These are phyloP conservation scores for Begonia fuchsioides DNA, from an alignment of 306 rosid species.

Conservation along the genomic window DNA sequence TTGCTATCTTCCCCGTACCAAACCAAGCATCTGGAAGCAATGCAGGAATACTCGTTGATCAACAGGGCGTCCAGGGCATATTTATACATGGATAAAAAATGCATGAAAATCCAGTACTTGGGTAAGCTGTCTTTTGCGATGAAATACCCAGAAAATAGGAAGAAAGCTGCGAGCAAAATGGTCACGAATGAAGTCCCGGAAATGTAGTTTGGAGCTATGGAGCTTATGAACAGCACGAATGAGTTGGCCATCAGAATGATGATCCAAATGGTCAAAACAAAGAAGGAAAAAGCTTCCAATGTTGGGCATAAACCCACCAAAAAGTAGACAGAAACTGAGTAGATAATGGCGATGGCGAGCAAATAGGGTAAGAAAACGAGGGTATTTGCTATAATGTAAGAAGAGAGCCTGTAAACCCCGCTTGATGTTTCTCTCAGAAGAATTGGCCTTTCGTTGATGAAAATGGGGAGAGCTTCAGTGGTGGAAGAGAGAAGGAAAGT, in stretches of 20 bases:
- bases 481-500: conserved; percentile 80
- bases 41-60: conserved; percentile 70
- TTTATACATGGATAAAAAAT: conserved; percentile 74
- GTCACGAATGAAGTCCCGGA: conserved; percentile 83
- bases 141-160: conserved; percentile 79
- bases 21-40: conserved; percentile 46
- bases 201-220: conserved; percentile 80
- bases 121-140: conserved; percentile 49
- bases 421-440: conserved; percentile 71
- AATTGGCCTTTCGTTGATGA: conserved; percentile 79
- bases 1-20: conserved; percentile 43
- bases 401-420: conserved; percentile 74
- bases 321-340: conserved; percentile 71
- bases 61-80: conserved; percentile 83
- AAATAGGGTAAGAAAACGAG: conserved; percentile 84
- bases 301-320: conserved; percentile 74
- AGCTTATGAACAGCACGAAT: conserved; percentile 63
- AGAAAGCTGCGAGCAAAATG: conserved; percentile 58
- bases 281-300: conserved; percentile 67
- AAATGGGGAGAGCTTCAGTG: conserved; percentile 81
- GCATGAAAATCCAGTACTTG: conserved; percentile 77
- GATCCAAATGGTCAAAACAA: conserved; percentile 66
- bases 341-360: conserved; percentile 49
- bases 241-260: conserved; percentile 77
- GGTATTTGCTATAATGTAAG: conserved; percentile 81